Evolutionary conservation across 306 rosid genomes (phyloP).

Genomic region (Ormosia semicastrata): DNA sequence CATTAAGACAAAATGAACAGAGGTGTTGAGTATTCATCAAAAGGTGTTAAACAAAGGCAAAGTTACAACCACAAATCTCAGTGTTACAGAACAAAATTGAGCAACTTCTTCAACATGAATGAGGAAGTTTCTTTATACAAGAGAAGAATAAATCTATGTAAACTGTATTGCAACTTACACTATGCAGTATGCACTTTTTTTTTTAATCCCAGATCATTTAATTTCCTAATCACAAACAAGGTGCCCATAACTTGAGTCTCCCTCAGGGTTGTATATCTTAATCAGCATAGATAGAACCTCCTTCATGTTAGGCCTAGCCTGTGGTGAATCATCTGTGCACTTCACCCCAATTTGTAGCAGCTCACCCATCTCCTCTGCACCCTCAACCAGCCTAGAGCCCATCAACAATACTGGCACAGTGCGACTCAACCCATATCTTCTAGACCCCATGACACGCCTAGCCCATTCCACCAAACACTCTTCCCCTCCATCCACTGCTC

Average conservation of each 20-base stretch:
- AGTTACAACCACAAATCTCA: neutral
- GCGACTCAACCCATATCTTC: conserved; percentile 37
- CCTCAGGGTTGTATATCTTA: conserved; percentile 34
- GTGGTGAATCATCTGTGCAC: conserved; percentile 74
- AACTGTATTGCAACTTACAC: conserved; percentile 19
- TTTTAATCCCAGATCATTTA: neutral
- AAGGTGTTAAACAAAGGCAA: neutral
- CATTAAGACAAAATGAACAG: neutral
- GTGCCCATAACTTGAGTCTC: conserved; percentile 37
- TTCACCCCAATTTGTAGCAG: conserved; percentile 69
- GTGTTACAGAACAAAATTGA: conserved; percentile 25
- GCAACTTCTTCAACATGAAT: conserved; percentile 25
- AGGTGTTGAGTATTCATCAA: neutral
- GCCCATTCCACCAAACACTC: conserved; percentile 95
- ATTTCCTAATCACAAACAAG: conserved; percentile 29
- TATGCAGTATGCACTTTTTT: conserved; percentile 20
- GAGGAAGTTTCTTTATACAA: conserved; percentile 48
- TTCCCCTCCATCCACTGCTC: conserved; percentile 94
- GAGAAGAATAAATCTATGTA: conserved; percentile 38
- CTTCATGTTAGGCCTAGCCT: conserved; percentile 86
- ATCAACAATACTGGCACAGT: conserved; percentile 50
- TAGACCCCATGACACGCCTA: conserved; percentile 60
- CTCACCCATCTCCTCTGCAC: conserved; percentile 77
- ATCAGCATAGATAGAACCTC: conserved; percentile 78
- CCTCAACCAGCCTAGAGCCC: conserved; percentile 70